Conservation (phyloP, 768 basidiomycete species). For the Kwoniella dendrophila region DNA sequence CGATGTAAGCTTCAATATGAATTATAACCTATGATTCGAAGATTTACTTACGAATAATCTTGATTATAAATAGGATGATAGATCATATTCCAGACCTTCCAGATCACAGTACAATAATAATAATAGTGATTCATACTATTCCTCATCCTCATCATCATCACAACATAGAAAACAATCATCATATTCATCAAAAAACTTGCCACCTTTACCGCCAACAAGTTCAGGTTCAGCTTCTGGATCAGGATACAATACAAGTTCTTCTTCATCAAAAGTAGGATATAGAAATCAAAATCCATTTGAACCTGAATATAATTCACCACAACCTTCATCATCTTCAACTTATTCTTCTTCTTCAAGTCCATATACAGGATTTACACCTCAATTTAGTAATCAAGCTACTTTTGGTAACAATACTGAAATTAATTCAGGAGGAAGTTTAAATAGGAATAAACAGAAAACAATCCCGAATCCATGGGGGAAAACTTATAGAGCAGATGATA, state of each 20-base stretch:
- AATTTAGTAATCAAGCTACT: constrained; percentile 2
- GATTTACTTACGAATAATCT: neutral
- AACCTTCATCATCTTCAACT: constrained; percentile 19
- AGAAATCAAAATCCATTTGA: constrained; percentile 15
- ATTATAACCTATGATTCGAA: neutral
- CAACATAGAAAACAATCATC: constrained; percentile 13
- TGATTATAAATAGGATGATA: neutral
- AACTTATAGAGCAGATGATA: constrained; percentile 18
- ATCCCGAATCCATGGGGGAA: constrained; percentile 23
- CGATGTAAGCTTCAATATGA: constrained; percentile 22
- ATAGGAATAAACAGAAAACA: neutral
- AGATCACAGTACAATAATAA: constrained; percentile 1
- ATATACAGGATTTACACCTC: constrained; percentile 9
- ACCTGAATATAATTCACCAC: constrained; percentile 19
- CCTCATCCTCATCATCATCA: neutral
- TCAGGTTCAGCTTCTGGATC: neutral
- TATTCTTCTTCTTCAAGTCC: constrained; percentile 2
- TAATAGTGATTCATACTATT: neutral
- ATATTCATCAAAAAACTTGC: constrained; percentile 16
- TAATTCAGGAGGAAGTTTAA: neutral
- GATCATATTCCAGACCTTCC: neutral
- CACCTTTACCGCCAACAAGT: constrained; percentile 5
- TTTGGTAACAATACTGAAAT: neutral
- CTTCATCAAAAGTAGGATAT: constrained; percentile 1
- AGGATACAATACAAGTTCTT: too few species aligned